These are phyloP conservation scores for Colletotrichum echinochloae DNA, from an alignment of 2,329 filamentous ascomycete genomes.

Conservation along the genomic window DNA sequence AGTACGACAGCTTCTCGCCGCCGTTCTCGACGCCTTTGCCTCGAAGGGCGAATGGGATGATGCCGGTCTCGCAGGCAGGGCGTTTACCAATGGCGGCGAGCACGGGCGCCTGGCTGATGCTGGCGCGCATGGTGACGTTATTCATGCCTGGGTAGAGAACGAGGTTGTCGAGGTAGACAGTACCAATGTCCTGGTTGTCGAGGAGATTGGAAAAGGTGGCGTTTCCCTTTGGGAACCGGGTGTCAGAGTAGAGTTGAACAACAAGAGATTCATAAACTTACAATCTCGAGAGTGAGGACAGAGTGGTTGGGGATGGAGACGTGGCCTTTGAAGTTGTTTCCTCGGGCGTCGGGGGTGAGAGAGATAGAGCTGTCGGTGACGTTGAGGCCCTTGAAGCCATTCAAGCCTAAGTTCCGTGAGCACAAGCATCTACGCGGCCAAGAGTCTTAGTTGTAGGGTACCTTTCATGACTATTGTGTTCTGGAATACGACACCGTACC, in stretches of 20 bases:
- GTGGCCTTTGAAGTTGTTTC: slow-evolving; percentile 71
- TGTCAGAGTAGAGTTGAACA: slow-evolving; percentile 3
- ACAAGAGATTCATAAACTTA: slow-evolving; percentile 51
- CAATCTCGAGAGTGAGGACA: slow-evolving; percentile 72
- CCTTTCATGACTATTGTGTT: slow-evolving; percentile 64
- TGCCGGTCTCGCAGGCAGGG: slow-evolving; percentile 65
- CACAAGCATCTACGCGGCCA: neutral
- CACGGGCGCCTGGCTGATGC: slow-evolving; percentile 62
- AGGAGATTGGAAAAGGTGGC: slow-evolving; percentile 71
- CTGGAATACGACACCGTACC: slow-evolving; percentile 65
- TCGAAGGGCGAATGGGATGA: slow-evolving; percentile 66
- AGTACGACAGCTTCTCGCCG: slow-evolving; percentile 67
- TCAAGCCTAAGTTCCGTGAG: slow-evolving; percentile 54
- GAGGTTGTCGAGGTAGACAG: slow-evolving; percentile 68
- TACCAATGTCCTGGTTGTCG: slow-evolving; percentile 64
- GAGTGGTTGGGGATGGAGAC: slow-evolving; percentile 74
- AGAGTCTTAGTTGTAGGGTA: slow-evolving; percentile 26
- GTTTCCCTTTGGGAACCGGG: slow-evolving; percentile 66
- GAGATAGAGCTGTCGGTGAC: slow-evolving; percentile 64
- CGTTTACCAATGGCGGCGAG: slow-evolving; percentile 55
- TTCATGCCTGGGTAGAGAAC: slow-evolving; percentile 70
- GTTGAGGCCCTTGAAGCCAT: slow-evolving; percentile 66
- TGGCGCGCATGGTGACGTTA: slow-evolving; percentile 65
- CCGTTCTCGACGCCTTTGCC: slow-evolving; percentile 65
- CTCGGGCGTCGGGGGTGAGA: slow-evolving; percentile 53